Conservation (phyloP, 2,329 filamentous ascomycete species). For the Penicillium sp. region DNA sequence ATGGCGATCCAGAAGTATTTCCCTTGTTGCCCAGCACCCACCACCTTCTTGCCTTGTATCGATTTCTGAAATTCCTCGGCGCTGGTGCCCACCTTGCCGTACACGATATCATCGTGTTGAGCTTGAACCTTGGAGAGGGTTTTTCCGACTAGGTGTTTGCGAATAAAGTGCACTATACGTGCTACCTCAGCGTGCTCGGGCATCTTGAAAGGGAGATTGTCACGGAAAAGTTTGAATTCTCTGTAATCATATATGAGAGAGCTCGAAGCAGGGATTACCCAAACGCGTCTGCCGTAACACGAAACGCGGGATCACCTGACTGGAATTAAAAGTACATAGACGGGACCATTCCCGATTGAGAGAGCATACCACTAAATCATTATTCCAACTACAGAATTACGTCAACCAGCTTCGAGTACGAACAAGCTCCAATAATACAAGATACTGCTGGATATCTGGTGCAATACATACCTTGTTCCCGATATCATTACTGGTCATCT, state of each 20-base stretch:
- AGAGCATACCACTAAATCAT: not conserved
- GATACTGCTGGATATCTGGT: not conserved
- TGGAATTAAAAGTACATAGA: not conserved
- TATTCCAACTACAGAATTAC: not conserved
- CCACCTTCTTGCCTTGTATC: constrained; percentile 71
- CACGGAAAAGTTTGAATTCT: not conserved
- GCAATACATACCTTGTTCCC: not conserved
- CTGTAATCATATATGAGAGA: not conserved
- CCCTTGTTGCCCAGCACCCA: constrained; percentile 77
- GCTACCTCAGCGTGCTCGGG: constrained; percentile 65
- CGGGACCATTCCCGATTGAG: not conserved
- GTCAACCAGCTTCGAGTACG: not conserved
- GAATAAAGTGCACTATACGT: constrained; percentile 82
- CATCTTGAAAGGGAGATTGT: constrained; percentile 33
- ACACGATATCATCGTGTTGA: constrained; percentile 79
- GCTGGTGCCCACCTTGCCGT: constrained; percentile 84
- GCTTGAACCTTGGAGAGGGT: constrained; percentile 70
- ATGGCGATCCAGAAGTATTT: constrained; percentile 97
- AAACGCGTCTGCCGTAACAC: not conserved
- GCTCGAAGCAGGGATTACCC: not conserved
- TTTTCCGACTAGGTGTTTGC: constrained; percentile 80
- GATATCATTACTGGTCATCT: not conserved
- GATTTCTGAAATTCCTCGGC: constrained; percentile 72
- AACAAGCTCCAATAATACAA: not conserved
- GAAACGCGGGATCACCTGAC: constrained; percentile 5